phyloP scores from a whole-genome alignment of 73 alveolate species.

The Paramecium octaurelia region DNA sequence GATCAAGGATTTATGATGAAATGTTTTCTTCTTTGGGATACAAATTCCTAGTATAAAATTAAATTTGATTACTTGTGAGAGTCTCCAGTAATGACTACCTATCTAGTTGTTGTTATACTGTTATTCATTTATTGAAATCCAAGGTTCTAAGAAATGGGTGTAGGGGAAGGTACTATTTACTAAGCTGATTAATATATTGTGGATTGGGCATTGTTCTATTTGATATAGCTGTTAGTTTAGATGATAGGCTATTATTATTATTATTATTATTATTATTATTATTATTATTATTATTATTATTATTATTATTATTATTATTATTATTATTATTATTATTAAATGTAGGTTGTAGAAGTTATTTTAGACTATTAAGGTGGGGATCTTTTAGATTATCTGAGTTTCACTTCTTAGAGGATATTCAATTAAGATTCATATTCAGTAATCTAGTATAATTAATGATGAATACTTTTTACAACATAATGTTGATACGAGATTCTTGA shows the following conservation, averaged over 20 bases:
- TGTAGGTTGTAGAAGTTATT: not conserved
- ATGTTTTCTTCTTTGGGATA: not conserved
- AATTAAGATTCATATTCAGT: conserved; percentile 26
- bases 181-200: not conserved
- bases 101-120: not conserved
- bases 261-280: not conserved
- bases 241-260: not conserved
- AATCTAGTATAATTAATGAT: not conserved
- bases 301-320: not conserved
- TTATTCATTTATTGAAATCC: not conserved
- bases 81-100: not conserved
- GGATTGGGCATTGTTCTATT: not conserved
- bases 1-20: not conserved
- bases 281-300: not conserved
- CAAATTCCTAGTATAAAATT: not conserved
- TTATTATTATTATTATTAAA: not conserved
- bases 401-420: not conserved
- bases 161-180: not conserved
- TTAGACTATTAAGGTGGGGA: not conserved
- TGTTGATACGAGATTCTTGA: not conserved
- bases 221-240: not conserved
- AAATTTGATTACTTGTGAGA: not conserved
- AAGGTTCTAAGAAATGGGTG: not conserved
- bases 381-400: not conserved
- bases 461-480: not conserved